Base-by-base conservation (phyloP, 805 yeast genomes). In the Starmerella bacillaris region DNA sequence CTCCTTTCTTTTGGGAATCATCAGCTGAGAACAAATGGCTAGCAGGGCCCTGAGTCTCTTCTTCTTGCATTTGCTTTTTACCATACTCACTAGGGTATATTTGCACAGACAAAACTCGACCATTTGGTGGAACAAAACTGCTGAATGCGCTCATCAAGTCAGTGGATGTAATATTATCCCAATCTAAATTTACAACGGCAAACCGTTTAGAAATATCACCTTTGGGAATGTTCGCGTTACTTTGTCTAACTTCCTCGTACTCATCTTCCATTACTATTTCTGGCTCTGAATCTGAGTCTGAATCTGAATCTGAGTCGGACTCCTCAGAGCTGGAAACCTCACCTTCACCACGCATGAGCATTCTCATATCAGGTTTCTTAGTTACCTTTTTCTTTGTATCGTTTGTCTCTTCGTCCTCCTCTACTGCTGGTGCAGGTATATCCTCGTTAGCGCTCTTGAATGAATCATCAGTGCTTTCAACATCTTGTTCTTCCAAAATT, bases 151-250 rank as follows among this genome's bases (percentile, higher is more conserved):
- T 92, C 76, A 79, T 70, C 43, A 86, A 60, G 53, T 89, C 96
- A 3, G 70, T 70, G 1, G 96, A 78, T 31, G 71, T 68, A n/a
- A 89, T 66, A 50, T 89, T 78, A 48, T 89, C 98, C 98, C 98
- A 89, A 53, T 89, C 98, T 68, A 89, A 63, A 51, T 89, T 89
- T 21, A 89, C 96, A 1, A 76, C 94, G 0, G 98, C 98, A 50
- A 89, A 63, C 4, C 78, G 62, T 22, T 60, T 61, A 1, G 92
- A 65, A 21, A 94, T 92, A 2, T 86, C 94, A 31, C 94, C 92
- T 34, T 72, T 75, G 33, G 78, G 83, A n/a, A 89, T 78, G 35
- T 69, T 66, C 7, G 59, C 60, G 17, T 24, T 15, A 2, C 40
- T 27, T 9, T 34, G 31, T 4, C 44, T 21, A 7, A 43, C 40